Conservation (phyloP, 2,329 filamentous ascomycete species). For the Diaporthe vaccinii region DNA sequence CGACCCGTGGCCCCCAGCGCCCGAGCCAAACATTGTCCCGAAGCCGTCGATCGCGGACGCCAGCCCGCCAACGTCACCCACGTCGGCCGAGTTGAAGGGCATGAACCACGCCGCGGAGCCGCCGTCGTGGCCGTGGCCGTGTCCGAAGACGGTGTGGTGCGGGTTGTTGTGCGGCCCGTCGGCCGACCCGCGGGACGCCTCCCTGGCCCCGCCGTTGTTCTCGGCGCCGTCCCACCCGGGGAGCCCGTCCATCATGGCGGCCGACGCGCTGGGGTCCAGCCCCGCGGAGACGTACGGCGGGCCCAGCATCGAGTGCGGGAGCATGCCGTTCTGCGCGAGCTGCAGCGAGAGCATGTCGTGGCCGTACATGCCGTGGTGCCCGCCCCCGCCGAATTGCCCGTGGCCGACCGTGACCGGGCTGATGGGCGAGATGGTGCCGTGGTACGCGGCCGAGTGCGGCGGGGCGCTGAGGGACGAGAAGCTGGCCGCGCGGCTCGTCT, state of each 20-base stretch:
- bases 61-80: conserved; percentile 61
- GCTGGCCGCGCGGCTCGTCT: conserved; percentile 55
- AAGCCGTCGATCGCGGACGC: conserved; percentile 61
- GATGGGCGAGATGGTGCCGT: conserved; percentile 63
- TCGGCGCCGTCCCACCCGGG: conserved; percentile 56
- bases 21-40: conserved; percentile 61
- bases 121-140: conserved; percentile 57
- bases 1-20: conserved; percentile 48
- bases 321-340: conserved; percentile 64
- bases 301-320: conserved; percentile 73
- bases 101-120: conserved; percentile 85
- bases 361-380: conserved; percentile 59
- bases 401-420: conserved; percentile 61
- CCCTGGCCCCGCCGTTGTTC: conserved; percentile 49
- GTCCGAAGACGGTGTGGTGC: conserved; percentile 48
- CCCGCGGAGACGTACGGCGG: conserved; percentile 54
- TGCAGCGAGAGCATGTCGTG: conserved; percentile 67
- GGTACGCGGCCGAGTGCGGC: conserved; percentile 58
- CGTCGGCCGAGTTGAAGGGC: conserved; percentile 86
- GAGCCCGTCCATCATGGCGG: conserved; percentile 58
- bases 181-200: conserved; percentile 42
- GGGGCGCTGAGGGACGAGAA: conserved; percentile 58
- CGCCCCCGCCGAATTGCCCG: conserved; percentile 51
- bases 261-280: conserved; percentile 57
- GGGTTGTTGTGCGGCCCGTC: conserved; percentile 38